phyloP scores from a whole-genome alignment of 257 asterid genomes.

The Plectranthus barbatus region DNA sequence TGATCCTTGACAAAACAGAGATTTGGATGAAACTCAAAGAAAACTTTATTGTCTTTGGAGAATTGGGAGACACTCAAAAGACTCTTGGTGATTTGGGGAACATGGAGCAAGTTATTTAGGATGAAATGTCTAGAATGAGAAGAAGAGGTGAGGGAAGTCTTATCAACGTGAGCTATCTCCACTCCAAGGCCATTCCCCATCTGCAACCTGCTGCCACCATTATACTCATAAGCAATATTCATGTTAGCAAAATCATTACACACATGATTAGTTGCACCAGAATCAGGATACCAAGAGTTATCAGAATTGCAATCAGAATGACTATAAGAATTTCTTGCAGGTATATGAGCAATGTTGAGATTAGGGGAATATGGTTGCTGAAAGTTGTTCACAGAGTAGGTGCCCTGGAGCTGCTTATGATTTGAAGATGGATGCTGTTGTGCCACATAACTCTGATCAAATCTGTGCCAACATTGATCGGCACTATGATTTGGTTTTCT shows the following conservation, averaged over 20 bases:
- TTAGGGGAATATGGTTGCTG: background rate
- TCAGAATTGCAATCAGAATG: background rate
- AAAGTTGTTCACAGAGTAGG: too few relatives aligned
- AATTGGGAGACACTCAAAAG: background rate
- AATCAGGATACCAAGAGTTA: background rate
- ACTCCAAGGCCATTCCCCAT: background rate
- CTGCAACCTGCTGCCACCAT: background rate
- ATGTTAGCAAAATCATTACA: background rate
- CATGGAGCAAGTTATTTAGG: background rate
- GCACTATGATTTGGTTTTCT: background rate
- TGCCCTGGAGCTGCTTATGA: too few relatives aligned
- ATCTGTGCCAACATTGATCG: background rate
- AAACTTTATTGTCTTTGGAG: too few relatives aligned
- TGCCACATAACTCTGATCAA: background rate
- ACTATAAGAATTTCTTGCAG: background rate
- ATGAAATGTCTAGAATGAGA: background rate
- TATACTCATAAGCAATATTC: background rate
- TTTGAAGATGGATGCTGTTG: background rate
- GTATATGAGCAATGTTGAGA: background rate
- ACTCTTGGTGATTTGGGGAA: background rate
- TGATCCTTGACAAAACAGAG: too few relatives aligned
- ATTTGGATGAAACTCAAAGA: too few relatives aligned
- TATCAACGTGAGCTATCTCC: background rate
- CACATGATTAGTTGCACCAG: background rate
- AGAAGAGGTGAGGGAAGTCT: background rate